phyloP scores from a whole-genome alignment of 345 rosid species.

The Dipteronia sinensis region DNA sequence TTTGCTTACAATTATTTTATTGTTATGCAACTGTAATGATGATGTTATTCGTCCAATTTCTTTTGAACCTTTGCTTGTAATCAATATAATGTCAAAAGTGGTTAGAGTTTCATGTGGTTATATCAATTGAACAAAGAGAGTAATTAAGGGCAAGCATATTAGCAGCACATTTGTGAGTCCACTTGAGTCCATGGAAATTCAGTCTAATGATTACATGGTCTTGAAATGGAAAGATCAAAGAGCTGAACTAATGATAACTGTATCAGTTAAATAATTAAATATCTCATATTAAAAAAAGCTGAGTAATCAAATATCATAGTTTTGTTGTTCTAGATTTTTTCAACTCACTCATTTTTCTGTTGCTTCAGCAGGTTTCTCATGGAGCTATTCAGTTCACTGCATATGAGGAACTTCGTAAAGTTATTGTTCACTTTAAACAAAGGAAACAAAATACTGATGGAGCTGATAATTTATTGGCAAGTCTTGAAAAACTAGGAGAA shows the following conservation, averaged over 20 bases:
- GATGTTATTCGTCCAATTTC: not conserved
- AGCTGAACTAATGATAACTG: conserved; percentile 14
- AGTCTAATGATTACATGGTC: not conserved
- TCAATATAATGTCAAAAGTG: not conserved
- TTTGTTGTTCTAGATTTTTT: conserved; percentile 16
- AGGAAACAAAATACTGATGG: conserved; percentile 34
- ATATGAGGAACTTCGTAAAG: conserved; percentile 87
- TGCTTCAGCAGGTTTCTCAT: conserved; percentile 91
- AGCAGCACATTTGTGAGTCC: not conserved
- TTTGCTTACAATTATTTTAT: not conserved
- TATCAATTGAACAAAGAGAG: not conserved
- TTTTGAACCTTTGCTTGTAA: not conserved
- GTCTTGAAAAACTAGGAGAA: conserved; percentile 17
- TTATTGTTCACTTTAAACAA: conserved; percentile 47
- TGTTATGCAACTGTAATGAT: not conserved
- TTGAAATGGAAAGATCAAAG: not conserved
- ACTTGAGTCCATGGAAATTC: not conserved
- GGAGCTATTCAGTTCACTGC: conserved; percentile 91
- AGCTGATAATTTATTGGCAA: conserved; percentile 59
- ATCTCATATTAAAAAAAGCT: not conserved
- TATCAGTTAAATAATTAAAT: conserved; percentile 5
- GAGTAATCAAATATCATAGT: not conserved
- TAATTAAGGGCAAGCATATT: not conserved
- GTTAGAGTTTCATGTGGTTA: not conserved
- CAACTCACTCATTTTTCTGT: conserved; percentile 15